These are phyloP conservation scores for Discostella stelligeroides DNA, from an alignment of 108 stramenopile genomes.

Conservation along the genomic window DNA sequence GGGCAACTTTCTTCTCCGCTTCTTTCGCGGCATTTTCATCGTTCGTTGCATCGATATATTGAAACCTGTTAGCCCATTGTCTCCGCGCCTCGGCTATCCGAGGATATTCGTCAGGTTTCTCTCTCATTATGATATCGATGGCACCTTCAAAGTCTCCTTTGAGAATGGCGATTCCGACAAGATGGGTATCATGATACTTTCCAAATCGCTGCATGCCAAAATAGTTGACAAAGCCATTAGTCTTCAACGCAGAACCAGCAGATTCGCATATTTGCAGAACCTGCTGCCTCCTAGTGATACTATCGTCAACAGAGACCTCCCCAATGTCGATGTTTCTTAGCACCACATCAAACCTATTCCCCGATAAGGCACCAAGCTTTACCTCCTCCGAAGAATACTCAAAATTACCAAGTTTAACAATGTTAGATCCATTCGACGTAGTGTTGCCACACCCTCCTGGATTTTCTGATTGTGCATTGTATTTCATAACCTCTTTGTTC, in stretches of 20 bases:
- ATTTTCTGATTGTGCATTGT: slow-evolving; percentile 7
- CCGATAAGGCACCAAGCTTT: slow-evolving; percentile 71
- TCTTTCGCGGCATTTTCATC: slow-evolving; percentile 47
- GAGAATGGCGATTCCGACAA: slow-evolving; percentile 77
- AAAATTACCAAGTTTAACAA: slow-evolving; percentile 80
- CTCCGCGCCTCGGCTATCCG: slow-evolving; percentile 56
- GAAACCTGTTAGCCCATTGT: slow-evolving; percentile 75
- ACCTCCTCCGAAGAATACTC: slow-evolving; percentile 69
- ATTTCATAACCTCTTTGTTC: slow-evolving; percentile 33
- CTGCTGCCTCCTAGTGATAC: slow-evolving; percentile 11
- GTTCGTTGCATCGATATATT: slow-evolving; percentile 44
- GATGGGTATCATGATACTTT: slow-evolving; percentile 83
- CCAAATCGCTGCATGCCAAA: slow-evolving; percentile 97
- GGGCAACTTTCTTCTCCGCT: slow-evolving; percentile 66
- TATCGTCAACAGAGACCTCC: slow-evolving; percentile 8
- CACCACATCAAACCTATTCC: slow-evolving; percentile 90
- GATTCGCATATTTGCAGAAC: slow-evolving; percentile 42
- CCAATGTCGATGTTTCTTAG: slow-evolving; percentile 70
- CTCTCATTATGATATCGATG: slow-evolving; percentile 83
- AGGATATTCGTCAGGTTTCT: slow-evolving; percentile 65
- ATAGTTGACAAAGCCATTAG: slow-evolving; percentile 91
- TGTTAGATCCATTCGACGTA: slow-evolving; percentile 50
- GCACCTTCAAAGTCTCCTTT: slow-evolving; percentile 81
- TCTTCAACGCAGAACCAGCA: slow-evolving; percentile 58
- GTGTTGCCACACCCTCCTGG: slow-evolving; percentile 65